These are phyloP conservation scores for Deakozyma indianensis DNA, from an alignment of 805 yeast genomes.

Conservation along the genomic window DNA sequence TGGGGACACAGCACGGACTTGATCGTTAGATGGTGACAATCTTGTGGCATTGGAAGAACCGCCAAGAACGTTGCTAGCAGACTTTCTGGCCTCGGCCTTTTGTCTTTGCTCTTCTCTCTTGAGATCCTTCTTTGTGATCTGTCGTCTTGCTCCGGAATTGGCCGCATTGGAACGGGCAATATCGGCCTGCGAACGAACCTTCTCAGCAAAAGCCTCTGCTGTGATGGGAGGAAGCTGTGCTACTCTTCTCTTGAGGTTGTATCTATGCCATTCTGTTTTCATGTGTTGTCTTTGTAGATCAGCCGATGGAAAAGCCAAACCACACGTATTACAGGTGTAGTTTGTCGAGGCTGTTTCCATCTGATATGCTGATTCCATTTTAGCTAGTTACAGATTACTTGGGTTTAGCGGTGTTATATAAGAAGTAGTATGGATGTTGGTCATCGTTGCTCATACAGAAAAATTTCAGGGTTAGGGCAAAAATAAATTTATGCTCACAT, in stretches of 20 bases:
- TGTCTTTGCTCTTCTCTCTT: constrained; percentile 18
- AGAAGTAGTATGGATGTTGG: not conserved
- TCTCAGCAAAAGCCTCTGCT: constrained; percentile 55
- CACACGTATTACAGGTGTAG: constrained; percentile 83
- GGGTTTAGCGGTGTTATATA: not conserved
- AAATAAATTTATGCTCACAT: too few species aligned
- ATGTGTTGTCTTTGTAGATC: constrained; percentile 82
- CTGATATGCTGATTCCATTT: not conserved
- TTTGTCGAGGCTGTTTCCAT: constrained; percentile 2
- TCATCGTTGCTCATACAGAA: not conserved
- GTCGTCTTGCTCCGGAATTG: constrained; percentile 14
- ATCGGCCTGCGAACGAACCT: constrained; percentile 27
- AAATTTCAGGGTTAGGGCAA: constrained; percentile 1
- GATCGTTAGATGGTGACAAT: too few species aligned
- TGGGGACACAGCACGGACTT: not conserved
- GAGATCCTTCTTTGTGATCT: constrained; percentile 24
- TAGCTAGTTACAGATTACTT: not conserved
- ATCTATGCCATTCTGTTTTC: constrained; percentile 98
- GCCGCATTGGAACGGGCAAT: constrained; percentile 4
- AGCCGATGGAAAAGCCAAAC: constrained; percentile 64
- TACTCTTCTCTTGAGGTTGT: constrained; percentile 85
- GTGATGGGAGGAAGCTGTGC: constrained; percentile 66
- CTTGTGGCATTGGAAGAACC: too few species aligned
- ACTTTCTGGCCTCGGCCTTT: constrained; percentile 4
- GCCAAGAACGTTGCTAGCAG: not conserved